Conservation (phyloP, 164 flowering plant species). For the Macadamia tetraphylla region DNA sequence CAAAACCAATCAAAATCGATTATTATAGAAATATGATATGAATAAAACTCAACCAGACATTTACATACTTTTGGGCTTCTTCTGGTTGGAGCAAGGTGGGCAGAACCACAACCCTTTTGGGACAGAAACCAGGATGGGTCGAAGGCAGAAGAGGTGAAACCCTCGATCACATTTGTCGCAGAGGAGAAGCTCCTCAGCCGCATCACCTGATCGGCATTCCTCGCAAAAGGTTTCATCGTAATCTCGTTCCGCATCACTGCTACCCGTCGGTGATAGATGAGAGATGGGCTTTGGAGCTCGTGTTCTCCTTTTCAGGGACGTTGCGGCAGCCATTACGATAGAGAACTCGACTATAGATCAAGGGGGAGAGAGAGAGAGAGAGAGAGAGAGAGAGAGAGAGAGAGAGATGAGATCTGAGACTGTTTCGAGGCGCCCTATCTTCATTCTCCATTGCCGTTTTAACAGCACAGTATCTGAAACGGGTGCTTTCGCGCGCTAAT, state of each 20-base stretch:
- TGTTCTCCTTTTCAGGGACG: constrained; percentile 28
- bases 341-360: neutral
- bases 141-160: constrained; percentile 70
- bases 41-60: neutral
- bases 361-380: neutral
- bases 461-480: neutral
- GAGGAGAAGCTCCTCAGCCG: constrained; percentile 53
- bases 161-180: constrained; percentile 87
- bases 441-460: neutral
- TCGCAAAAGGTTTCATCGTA: constrained; percentile 48
- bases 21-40: neutral
- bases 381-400: too few relatives aligned
- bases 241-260: constrained; percentile 14
- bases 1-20: neutral
- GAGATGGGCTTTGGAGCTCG: constrained; percentile 43
- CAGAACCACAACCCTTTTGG: constrained; percentile 87
- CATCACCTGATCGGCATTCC: constrained; percentile 69
- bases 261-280: neutral
- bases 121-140: constrained; percentile 65
- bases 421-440: too few relatives aligned
- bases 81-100: constrained; percentile 47
- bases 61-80: constrained; percentile 38
- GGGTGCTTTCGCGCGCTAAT: constrained; percentile 13
- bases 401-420: too few relatives aligned
- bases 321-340: constrained; percentile 7